A percentile compares a stretch with the other conserved stretches of the same genome.
Evolutionary conservation across 352 stramenopile genomes (phyloP).

Genomic region (Albugo candida): DNA sequence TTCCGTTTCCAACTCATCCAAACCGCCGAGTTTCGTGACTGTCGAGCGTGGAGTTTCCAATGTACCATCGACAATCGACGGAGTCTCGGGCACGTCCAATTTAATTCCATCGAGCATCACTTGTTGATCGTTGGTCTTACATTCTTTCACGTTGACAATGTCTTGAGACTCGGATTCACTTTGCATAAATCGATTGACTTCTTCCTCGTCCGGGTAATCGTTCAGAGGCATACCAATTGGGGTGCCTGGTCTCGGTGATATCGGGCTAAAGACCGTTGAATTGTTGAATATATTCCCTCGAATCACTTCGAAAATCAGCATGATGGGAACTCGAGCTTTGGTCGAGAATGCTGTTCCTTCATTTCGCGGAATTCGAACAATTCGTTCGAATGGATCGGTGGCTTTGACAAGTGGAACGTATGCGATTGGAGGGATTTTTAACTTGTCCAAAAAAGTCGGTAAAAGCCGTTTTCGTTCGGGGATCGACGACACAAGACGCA

Average conservation of each 20-base stretch:
- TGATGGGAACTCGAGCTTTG: slow-evolving; percentile 67
- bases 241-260: slow-evolving; percentile 23
- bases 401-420: slow-evolving; percentile 77
- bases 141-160: slow-evolving; percentile 16
- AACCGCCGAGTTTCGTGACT: slow-evolving; percentile 6
- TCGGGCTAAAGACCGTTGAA: slow-evolving; percentile 16
- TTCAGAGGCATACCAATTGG: slow-evolving; percentile 23
- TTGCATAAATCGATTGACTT: slow-evolving; percentile 50
- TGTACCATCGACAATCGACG: slow-evolving; percentile 29
- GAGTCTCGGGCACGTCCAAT: slow-evolving; percentile 32
- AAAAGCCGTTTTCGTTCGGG: slow-evolving; percentile 62
- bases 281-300: slow-evolving; percentile 24
- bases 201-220: slow-evolving; percentile 64
- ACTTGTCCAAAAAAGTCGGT: slow-evolving; percentile 57
- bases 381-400: slow-evolving; percentile 75
- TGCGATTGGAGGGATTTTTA: slow-evolving; percentile 71
- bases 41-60: slow-evolving; percentile 36
- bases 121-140: slow-evolving; percentile 9
- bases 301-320: slow-evolving; percentile 80
- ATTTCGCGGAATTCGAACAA: slow-evolving; percentile 65
- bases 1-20: slow-evolving; percentile 14
- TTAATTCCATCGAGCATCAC: no score
- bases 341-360: slow-evolving; percentile 79
- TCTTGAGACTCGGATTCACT: slow-evolving; percentile 30
- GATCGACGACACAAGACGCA: slow-evolving; percentile 69